These are phyloP conservation scores for Neobulgaria alba DNA, from an alignment of 2,329 filamentous ascomycete species.

Conservation along the genomic window DNA sequence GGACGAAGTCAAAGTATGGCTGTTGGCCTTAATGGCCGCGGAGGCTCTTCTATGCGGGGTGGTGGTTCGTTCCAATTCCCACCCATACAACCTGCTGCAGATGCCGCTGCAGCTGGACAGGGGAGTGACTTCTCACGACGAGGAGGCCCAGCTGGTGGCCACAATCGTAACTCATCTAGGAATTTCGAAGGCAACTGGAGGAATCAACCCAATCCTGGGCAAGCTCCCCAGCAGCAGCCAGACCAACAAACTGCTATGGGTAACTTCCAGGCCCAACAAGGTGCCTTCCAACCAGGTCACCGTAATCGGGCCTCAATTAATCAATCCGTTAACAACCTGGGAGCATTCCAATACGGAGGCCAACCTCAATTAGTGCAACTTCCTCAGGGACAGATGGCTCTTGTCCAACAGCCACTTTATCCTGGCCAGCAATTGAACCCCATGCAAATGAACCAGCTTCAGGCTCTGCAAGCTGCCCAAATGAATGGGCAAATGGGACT, in stretches of 20 bases:
- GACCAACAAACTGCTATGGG: constrained; percentile 49
- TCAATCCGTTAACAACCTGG: constrained; percentile 75
- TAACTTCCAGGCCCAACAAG: constrained; percentile 59
- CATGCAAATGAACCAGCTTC: constrained; percentile 80
- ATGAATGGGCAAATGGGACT: constrained; percentile 67
- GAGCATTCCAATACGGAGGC: constrained; percentile 78
- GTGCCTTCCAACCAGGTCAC: constrained; percentile 86
- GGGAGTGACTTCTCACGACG: constrained; percentile 63
- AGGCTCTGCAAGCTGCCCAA: constrained; percentile 84
- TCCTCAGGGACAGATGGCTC: constrained; percentile 71
- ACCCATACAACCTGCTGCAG: constrained; percentile 40
- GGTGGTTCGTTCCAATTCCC: constrained; percentile 68
- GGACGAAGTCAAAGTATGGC: constrained; percentile 89
- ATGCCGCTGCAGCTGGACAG: constrained; percentile 38
- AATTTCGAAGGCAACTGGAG: constrained; percentile 99
- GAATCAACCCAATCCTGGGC: constrained; percentile 53
- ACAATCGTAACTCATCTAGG: constrained; percentile 73
- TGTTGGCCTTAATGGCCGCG: constrained; percentile 60
- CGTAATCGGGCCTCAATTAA: constrained; percentile 77
- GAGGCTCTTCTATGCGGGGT: constrained; percentile 49
- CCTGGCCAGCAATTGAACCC: constrained; percentile 78
- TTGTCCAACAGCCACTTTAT: constrained; percentile 72
- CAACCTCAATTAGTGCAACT: constrained; percentile 85
- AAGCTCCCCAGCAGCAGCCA: constrained; percentile 32
- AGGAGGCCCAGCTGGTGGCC: constrained; percentile 59